These are phyloP conservation scores for Babesia ovis DNA, from an alignment of 169 alveolate genomes.

Conservation along the genomic window DNA sequence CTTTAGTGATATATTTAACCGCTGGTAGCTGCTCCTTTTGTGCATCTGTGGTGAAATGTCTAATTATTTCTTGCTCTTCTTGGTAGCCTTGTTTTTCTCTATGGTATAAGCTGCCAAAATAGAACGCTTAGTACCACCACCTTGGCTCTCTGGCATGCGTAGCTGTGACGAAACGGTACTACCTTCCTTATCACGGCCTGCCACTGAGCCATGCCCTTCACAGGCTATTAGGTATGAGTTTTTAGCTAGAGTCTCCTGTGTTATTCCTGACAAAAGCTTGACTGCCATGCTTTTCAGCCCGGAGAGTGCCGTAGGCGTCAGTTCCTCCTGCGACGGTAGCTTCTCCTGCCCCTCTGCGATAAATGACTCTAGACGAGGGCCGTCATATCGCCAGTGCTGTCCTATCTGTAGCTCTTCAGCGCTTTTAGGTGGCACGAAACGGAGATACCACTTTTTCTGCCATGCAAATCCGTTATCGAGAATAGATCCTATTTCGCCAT, in stretches of 20 bases:
- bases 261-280: conserved; percentile 42
- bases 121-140: conserved; percentile 55
- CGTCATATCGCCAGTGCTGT: conserved; percentile 62
- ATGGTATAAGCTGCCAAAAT: conserved; percentile 46
- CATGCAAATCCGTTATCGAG: conserved; percentile 45
- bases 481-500: conserved; percentile 31
- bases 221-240: conserved; percentile 37
- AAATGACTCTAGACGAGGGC: conserved; percentile 37
- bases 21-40: too few species aligned
- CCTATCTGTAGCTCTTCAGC: conserved; percentile 56
- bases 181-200: conserved; percentile 31
- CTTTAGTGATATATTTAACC: too few species aligned
- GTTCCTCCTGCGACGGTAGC: background rate
- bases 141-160: conserved; percentile 44
- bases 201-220: background rate
- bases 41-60: too few species aligned
- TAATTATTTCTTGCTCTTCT: background rate
- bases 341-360: conserved; percentile 10
- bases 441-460: conserved; percentile 65
- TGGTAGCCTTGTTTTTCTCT: conserved; percentile 1
- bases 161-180: conserved; percentile 38
- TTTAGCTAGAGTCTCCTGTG: conserved; percentile 43
- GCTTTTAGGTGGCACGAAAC: conserved; percentile 55
- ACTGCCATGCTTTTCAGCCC: conserved; percentile 52
- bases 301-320: conserved; percentile 20